Percentiles rank a stretch among this genome's conserved stretches.
Conservation (phyloP, 305 asterid species). For the Nicotiana rustica region DNA sequence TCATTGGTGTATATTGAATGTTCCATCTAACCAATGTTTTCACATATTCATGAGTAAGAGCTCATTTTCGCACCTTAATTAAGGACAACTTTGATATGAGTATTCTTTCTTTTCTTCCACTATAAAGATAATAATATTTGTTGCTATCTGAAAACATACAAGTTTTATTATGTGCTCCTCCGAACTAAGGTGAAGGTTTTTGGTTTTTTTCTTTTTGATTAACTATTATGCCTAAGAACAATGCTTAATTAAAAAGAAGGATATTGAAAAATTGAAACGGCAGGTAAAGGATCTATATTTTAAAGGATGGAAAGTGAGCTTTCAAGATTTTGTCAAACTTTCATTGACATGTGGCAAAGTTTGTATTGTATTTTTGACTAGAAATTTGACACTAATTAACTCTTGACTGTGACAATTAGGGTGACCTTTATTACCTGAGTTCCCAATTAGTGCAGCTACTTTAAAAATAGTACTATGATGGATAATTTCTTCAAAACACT, state of each 20-base stretch:
- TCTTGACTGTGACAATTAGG: neutral
- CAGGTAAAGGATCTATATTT: no score
- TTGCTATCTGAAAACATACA: no score
- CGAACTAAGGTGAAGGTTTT: neutral
- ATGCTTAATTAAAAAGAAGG: no score
- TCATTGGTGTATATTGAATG: no score
- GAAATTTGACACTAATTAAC: neutral
- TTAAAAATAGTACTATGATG: neutral
- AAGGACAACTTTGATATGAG: neutral
- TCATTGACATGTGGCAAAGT: neutral
- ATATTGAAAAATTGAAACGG: no score
- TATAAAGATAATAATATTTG: neutral
- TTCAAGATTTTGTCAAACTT: neutral
- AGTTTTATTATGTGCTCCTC: neutral
- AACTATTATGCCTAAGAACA: neutral
- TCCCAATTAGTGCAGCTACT: neutral
- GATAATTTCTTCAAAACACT: neutral
- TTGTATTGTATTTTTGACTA: neutral
- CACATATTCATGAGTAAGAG: neutral
- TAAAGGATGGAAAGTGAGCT: neutral
- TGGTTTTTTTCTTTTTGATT: neutral
- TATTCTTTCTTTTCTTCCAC: neutral
- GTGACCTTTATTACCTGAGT: neutral
- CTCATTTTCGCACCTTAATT: neutral
- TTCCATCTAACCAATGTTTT: no score